These are phyloP conservation scores for Crithidia mellificae DNA, from an alignment of 208 protist genomes.

Conservation along the genomic window DNA sequence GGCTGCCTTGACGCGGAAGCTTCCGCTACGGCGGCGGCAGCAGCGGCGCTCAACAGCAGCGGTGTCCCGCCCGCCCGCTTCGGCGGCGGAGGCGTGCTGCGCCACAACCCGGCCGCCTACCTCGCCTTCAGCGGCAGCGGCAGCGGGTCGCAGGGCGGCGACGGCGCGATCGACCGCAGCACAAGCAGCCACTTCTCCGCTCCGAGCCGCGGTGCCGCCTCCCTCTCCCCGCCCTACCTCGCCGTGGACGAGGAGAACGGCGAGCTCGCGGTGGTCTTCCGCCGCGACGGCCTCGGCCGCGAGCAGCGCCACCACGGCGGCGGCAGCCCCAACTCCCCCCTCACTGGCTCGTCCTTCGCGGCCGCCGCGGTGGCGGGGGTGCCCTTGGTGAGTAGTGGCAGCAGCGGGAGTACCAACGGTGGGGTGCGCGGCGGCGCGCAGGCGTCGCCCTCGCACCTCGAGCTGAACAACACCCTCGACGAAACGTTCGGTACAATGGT, in stretches of 20 bases:
- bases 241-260: conserved; percentile 24
- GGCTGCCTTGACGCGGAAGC: conserved; percentile 6
- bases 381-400: background rate
- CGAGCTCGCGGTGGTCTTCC: conserved; percentile 12
- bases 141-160: conserved; percentile 13
- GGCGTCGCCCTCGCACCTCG: conserved; percentile 7
- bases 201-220: background rate
- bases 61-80: conserved; percentile 1
- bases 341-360: conserved; percentile 1
- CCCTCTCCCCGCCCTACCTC: conserved; percentile 8
- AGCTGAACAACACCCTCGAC: conserved; percentile 11
- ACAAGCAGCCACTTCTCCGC: conserved; percentile 21
- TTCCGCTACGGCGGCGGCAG: background rate
- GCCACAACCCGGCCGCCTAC: conserved; percentile 8
- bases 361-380: background rate
- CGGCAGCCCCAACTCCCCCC: conserved; percentile 4
- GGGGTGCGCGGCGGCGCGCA: background rate
- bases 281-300: background rate
- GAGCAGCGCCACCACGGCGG: conserved; percentile 5
- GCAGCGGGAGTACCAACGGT: background rate
- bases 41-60: background rate
- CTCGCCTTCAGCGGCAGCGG: conserved; percentile 8
- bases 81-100: conserved; percentile 8
- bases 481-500: conserved; percentile 16
- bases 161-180: conserved; percentile 11